Percentiles rank a stretch among this genome's conserved stretches.
Evolutionary conservation across 2,329 filamentous ascomycete genomes (phyloP).

Genomic region (Exophiala alcalophila): DNA sequence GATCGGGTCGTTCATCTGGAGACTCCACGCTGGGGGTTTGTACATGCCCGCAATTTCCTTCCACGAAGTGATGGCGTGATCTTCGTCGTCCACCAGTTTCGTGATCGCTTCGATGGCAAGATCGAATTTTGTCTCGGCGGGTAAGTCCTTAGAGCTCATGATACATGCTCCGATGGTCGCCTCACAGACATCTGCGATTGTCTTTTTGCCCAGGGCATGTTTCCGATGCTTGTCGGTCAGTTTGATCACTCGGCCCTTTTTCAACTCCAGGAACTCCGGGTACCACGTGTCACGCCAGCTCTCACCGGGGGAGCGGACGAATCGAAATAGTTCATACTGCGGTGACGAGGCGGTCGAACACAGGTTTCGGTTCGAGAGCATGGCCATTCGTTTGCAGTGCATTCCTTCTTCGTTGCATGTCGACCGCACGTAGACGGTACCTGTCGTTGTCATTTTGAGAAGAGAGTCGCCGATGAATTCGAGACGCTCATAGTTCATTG

Average conservation of each 20-base stretch:
- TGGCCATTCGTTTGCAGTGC: conserved; percentile 84
- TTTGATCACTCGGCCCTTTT: conserved; percentile 63
- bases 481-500: conserved; percentile 88
- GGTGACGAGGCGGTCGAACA: conserved; percentile 70
- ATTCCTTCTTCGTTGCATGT: conserved; percentile 79
- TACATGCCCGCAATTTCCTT: conserved; percentile 61
- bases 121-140: conserved; percentile 49
- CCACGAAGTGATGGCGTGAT: conserved; percentile 69
- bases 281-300: conserved; percentile 82
- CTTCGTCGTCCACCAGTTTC: conserved; percentile 61
- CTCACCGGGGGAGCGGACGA: conserved; percentile 69
- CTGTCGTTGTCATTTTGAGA: conserved; percentile 91
- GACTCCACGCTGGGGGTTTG: conserved; percentile 22
- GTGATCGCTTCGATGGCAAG: conserved; percentile 59
- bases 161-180: conserved; percentile 85
- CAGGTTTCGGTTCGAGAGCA: conserved; percentile 89
- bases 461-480: conserved; percentile 94
- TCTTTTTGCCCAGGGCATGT: conserved; percentile 79
- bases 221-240: conserved; percentile 38
- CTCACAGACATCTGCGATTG: conserved; percentile 90
- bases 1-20: conserved; percentile 51
- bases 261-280: conserved; percentile 70
- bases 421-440: conserved; percentile 74
- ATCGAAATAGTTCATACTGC: conserved; percentile 63
- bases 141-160: conserved; percentile 51